Conservation (phyloP, 2,329 filamentous ascomycete genomes). For the Aspergillus pseudotamarii region DNA sequence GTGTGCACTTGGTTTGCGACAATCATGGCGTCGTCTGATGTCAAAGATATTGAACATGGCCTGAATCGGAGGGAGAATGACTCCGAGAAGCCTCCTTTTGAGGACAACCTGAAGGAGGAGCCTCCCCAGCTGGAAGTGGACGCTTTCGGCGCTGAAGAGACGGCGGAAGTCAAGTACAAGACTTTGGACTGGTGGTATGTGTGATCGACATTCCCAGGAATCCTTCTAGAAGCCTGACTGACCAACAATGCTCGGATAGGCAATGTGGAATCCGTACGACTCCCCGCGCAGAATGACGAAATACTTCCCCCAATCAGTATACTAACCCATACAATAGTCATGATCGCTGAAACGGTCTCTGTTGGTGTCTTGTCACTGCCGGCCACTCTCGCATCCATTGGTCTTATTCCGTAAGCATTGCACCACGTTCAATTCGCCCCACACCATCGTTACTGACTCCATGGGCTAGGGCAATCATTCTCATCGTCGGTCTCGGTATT, state of each 20-base stretch:
- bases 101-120: conserved; percentile 17
- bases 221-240: background rate
- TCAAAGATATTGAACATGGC: conserved; percentile 1
- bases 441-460: background rate
- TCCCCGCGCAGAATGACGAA: background rate
- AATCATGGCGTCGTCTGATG: conserved; percentile 3
- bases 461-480: conserved; percentile 49
- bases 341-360: conserved; percentile 60
- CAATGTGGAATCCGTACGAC: conserved; percentile 41
- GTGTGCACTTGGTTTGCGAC: background rate
- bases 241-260: conserved; percentile 40
- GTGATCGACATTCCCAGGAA: background rate
- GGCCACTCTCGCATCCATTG: conserved; percentile 52
- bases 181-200: conserved; percentile 47
- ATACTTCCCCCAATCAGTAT: background rate
- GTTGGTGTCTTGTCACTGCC: conserved; percentile 60
- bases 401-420: conserved; percentile 51
- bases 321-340: conserved; percentile 36
- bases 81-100: background rate
- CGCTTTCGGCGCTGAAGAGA: conserved; percentile 36
- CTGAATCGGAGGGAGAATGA: background rate
- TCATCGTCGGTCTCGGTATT: conserved; percentile 58
- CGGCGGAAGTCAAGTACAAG: conserved; percentile 49
- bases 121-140: conserved; percentile 20
- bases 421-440: background rate